A percentile compares a stretch with the other conserved stretches of the same genome.
These are phyloP conservation scores for Waitea zeae DNA, from an alignment of 1,284 basidiomycete species.

Conservation along the genomic window DNA sequence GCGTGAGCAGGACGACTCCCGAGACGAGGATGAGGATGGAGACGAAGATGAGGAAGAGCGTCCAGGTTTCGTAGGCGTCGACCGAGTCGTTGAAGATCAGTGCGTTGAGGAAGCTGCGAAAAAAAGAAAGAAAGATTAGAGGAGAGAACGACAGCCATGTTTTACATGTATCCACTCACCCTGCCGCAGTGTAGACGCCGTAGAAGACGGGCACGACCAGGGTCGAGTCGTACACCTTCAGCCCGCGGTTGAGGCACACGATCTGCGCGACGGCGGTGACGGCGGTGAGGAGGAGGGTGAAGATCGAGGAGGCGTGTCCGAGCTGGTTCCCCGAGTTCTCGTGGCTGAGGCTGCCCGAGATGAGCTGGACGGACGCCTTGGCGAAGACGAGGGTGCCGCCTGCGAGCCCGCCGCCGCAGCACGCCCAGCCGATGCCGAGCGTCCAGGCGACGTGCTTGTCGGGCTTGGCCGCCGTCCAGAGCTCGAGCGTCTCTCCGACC, in stretches of 20 bases:
- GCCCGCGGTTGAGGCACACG: constrained; percentile 74
- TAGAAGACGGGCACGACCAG: constrained; percentile 63
- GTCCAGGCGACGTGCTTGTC: constrained; percentile 79
- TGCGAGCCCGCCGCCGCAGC: constrained; percentile 76
- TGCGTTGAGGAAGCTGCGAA: constrained; percentile 42
- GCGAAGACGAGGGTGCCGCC: constrained; percentile 85
- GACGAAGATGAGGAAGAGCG: constrained; percentile 70
- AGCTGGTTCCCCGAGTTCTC: constrained; percentile 77
- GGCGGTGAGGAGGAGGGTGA: constrained; percentile 69
- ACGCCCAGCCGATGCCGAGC: constrained; percentile 84
- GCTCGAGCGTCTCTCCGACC: constrained; percentile 31
- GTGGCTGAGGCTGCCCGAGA: constrained; percentile 58
- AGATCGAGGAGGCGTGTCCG: constrained; percentile 61
- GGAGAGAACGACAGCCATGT: not conserved
- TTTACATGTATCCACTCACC: constrained; percentile 33
- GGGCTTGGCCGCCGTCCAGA: constrained; percentile 60
- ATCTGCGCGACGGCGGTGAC: constrained; percentile 79
- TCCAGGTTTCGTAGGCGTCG: constrained; percentile 71
- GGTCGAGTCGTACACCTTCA: constrained; percentile 66
- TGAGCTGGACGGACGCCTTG: constrained; percentile 67
- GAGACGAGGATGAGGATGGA: constrained; percentile 74
- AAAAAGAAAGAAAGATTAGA: not conserved
- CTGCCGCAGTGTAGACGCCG: constrained; percentile 45
- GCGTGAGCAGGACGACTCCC: constrained; percentile 73
- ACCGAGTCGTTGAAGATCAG: constrained; percentile 72